Percentiles rank a stretch among this genome's conserved stretches.
Evolutionary conservation across 1,284 basidiomycete species (phyloP).

Genomic region (Ceratobasidium sp.): DNA sequence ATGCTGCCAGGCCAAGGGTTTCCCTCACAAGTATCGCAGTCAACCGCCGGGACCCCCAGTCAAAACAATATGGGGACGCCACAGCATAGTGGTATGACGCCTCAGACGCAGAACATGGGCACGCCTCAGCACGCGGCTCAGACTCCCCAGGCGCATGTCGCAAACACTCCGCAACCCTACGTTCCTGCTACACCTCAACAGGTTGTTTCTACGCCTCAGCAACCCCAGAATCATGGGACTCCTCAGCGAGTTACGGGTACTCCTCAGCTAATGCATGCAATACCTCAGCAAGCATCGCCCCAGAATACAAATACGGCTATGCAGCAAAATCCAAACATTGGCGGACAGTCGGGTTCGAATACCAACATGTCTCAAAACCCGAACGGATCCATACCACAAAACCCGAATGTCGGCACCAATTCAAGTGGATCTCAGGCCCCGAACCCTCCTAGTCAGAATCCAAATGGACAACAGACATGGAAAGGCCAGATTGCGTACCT

Average conservation of each 20-base stretch:
- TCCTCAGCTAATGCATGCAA: slow-evolving; percentile 13
- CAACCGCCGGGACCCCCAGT: not conserved
- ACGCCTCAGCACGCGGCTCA: not conserved
- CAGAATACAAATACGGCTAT: not conserved
- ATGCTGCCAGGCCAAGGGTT: not conserved
- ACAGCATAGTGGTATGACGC: not conserved
- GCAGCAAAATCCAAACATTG: not conserved
- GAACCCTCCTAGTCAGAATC: not conserved
- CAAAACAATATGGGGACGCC: not conserved
- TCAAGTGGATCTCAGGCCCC: not conserved
- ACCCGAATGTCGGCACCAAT: not conserved
- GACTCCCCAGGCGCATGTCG: not conserved
- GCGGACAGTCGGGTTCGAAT: not conserved
- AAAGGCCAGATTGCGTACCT: slow-evolving; percentile 29
- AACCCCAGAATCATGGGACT: slow-evolving; percentile 2
- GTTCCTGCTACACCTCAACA: slow-evolving; percentile 1
- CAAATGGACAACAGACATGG: not conserved
- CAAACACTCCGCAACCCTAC: not conserved
- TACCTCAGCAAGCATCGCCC: slow-evolving; percentile 18
- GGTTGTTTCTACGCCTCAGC: slow-evolving; percentile 11
- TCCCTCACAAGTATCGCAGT: not conserved
- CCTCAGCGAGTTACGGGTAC: slow-evolving; percentile 7
- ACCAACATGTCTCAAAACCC: not conserved
- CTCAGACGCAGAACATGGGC: not conserved
- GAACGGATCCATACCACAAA: not conserved